These are phyloP conservation scores for Geoglossum glabrum DNA, from an alignment of 495 filamentous ascomycete genomes.

Conservation along the genomic window DNA sequence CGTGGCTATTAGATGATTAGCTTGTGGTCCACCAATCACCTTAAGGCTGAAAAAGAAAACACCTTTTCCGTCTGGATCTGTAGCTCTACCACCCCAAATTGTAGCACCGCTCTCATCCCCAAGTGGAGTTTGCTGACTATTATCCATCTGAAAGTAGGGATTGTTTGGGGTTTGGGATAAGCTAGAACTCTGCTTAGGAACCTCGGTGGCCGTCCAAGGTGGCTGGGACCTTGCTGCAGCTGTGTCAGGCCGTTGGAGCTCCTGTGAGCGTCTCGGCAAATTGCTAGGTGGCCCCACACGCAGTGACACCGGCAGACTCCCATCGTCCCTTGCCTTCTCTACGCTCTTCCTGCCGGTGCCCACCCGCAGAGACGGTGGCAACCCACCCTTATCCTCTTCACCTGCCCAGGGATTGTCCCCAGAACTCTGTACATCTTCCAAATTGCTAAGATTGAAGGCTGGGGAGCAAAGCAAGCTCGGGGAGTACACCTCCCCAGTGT, in stretches of 20 bases:
- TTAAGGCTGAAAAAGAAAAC: background rate
- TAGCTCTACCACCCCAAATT: slow-evolving; percentile 11
- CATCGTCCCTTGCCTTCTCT: background rate
- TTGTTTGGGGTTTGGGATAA: slow-evolving; percentile 10
- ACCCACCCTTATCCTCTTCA: background rate
- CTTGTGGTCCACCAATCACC: background rate
- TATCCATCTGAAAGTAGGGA: slow-evolving; percentile 12
- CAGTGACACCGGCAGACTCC: background rate
- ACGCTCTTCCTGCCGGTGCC: background rate
- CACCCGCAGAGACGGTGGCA: background rate
- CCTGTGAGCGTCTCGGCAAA: background rate
- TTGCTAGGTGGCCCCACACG: background rate
- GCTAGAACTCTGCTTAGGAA: background rate
- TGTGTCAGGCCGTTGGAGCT: background rate
- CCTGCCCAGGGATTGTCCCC: background rate
- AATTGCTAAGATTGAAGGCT: background rate
- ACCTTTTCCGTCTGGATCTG: background rate
- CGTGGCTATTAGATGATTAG: slow-evolving; percentile 2
- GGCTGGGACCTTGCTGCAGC: background rate
- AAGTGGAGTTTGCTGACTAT: slow-evolving; percentile 4
- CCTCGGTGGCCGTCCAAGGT: background rate
- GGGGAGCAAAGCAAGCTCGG: background rate
- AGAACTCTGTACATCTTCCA: background rate
- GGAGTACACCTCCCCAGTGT: background rate
- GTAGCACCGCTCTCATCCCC: slow-evolving; percentile 13